A percentile compares a stretch with the other conserved stretches of the same genome.
These are phyloP conservation scores for Blepharisma undulans DNA, from an alignment of 169 alveolate species.

Conservation along the genomic window DNA sequence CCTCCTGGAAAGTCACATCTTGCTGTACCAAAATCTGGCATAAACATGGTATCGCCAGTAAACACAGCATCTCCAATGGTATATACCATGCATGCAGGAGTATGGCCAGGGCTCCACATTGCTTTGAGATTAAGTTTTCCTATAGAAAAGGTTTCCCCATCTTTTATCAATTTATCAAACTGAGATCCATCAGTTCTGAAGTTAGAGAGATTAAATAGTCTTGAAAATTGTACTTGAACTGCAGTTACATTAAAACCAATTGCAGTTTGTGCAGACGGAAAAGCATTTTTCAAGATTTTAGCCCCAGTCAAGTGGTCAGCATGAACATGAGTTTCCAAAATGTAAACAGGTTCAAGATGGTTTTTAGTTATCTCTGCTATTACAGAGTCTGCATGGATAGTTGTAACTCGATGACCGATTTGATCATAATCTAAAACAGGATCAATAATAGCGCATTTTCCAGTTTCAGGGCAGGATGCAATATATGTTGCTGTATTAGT, in stretches of 20 bases:
- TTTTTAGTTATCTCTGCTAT: neutral
- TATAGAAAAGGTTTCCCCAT: neutral
- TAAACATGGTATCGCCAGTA: conserved; percentile 16
- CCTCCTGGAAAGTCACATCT: conserved; percentile 24
- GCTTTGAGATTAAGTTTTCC: conserved; percentile 5
- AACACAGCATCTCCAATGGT: conserved; percentile 7
- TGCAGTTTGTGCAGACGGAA: neutral
- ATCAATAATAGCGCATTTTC: neutral
- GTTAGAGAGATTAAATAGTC: neutral
- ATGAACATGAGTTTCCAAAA: conserved; percentile 11
- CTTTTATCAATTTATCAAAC: conserved; percentile 5
- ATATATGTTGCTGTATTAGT: neutral
- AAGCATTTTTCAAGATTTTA: conserved; percentile 11
- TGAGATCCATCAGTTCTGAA: neutral
- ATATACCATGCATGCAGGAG: conserved; percentile 36
- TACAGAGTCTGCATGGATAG: conserved; percentile 4
- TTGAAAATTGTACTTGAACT: neutral
- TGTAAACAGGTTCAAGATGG: neutral
- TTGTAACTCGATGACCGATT: neutral
- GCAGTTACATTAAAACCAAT: neutral
- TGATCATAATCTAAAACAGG: conserved; percentile 15
- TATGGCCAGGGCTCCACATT: neutral
- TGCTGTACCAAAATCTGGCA: conserved; percentile 34
- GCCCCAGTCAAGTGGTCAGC: conserved; percentile 34
- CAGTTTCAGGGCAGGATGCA: neutral